These are phyloP conservation scores for Trichoderma gracile DNA, from an alignment of 2,329 filamentous ascomycete genomes.

Conservation along the genomic window DNA sequence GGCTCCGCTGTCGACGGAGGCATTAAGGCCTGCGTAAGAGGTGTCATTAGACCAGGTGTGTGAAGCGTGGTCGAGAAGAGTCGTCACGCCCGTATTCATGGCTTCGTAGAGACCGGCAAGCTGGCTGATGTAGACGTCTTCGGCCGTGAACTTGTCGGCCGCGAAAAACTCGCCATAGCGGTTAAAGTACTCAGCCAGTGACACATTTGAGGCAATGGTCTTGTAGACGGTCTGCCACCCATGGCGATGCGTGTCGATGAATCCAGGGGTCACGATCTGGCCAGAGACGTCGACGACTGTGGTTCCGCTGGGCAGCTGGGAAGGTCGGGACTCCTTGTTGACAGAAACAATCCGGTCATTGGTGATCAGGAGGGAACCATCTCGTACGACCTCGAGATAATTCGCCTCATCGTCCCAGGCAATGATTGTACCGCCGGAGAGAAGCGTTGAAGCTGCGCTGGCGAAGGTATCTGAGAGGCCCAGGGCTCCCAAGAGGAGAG, in stretches of 20 bases:
- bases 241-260: slow-evolving; percentile 59
- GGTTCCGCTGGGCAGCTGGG: slow-evolving; percentile 26
- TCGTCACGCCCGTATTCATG: slow-evolving; percentile 55
- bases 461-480: neutral
- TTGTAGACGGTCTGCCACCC: slow-evolving; percentile 58
- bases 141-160: slow-evolving; percentile 39
- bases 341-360: slow-evolving; percentile 42
- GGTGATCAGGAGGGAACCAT: slow-evolving; percentile 45
- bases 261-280: slow-evolving; percentile 57
- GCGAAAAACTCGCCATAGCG: slow-evolving; percentile 42
- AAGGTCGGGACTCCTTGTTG: slow-evolving; percentile 31
- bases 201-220: slow-evolving; percentile 54
- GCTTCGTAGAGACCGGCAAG: slow-evolving; percentile 51
- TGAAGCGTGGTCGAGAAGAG: slow-evolving; percentile 54
- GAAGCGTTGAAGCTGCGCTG: slow-evolving; percentile 28
- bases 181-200: slow-evolving; percentile 49
- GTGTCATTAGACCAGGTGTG: slow-evolving; percentile 48
- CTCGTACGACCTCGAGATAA: slow-evolving; percentile 41
- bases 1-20: slow-evolving; percentile 50
- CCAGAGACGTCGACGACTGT: slow-evolving; percentile 50
- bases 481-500: slow-evolving; percentile 8
- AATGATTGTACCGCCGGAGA: slow-evolving; percentile 44
- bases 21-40: slow-evolving; percentile 48
- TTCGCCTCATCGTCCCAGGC: slow-evolving; percentile 41
- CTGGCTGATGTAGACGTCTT: slow-evolving; percentile 51